These are phyloP conservation scores for Ceratobasidium sp. DNA, from an alignment of 1,284 basidiomycete species.

Conservation along the genomic window DNA sequence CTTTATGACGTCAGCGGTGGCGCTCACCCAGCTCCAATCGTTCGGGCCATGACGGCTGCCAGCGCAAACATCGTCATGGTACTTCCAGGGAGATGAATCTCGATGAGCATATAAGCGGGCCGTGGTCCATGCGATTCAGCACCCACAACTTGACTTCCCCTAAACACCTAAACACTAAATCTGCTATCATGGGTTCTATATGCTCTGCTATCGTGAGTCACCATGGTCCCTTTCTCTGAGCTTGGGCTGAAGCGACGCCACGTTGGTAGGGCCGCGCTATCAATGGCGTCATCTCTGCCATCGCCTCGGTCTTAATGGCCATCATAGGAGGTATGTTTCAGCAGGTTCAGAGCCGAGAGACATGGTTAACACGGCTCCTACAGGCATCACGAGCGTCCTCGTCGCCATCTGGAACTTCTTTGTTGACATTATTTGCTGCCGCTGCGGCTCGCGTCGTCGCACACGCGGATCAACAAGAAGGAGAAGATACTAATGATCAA, in stretches of 20 bases:
- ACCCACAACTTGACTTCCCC: not conserved
- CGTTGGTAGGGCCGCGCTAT: constrained; percentile 43
- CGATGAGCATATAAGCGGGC: constrained; percentile 1
- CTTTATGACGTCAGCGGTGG: constrained; percentile 1
- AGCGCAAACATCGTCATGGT: not conserved
- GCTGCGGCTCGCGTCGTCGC: constrained; percentile 47
- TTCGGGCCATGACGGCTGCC: not conserved
- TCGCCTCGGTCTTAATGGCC: constrained; percentile 47
- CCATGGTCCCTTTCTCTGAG: not conserved
- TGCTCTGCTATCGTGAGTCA: constrained; percentile 46
- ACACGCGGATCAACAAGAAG: constrained; percentile 11
- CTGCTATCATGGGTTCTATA: constrained; percentile 44
- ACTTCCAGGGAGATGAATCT: too few species aligned
- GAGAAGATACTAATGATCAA: constrained; percentile 16
- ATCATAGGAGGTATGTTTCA: constrained; percentile 48
- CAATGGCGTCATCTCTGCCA: constrained; percentile 47
- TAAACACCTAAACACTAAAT: not conserved
- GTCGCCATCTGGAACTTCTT: constrained; percentile 49
- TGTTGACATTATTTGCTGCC: constrained; percentile 49
- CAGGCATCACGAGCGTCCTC: constrained; percentile 44
- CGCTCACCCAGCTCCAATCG: too few species aligned
- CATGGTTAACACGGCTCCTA: not conserved
- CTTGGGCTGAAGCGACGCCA: not conserved
- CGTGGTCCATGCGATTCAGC: not conserved
- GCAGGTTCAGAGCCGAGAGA: not conserved